Conservation (phyloP, 257 asterid genomes). For the Solanum pennellii region DNA sequence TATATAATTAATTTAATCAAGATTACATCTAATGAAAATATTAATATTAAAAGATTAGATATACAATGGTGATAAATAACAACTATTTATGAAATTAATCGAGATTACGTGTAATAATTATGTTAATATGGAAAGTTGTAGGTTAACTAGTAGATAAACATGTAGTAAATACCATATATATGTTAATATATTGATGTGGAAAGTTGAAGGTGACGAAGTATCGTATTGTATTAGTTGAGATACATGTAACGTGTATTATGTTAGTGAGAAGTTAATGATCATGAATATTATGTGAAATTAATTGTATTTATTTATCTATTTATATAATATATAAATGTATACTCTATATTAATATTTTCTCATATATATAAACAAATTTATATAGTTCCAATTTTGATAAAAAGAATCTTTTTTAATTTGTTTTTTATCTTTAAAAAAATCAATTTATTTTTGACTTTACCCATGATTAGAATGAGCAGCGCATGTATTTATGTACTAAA, state of each 20-base stretch:
- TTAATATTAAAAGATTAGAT: no score
- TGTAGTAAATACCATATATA: neutral
- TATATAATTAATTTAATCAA: no score
- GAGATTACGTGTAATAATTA: neutral
- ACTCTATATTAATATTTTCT: neutral
- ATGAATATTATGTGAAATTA: neutral
- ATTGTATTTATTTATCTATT: no score
- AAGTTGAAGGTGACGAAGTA: neutral
- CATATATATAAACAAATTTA: neutral
- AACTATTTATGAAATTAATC: neutral
- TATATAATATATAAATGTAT: no score
- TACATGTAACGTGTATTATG: neutral
- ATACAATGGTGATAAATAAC: no score
- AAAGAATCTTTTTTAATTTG: neutral
- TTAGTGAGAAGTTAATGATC: neutral
- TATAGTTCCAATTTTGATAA: neutral
- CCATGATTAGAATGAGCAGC: neutral
- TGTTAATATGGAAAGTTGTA: neutral
- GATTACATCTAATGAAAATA: neutral
- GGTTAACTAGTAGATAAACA: neutral
- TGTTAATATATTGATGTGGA: neutral
- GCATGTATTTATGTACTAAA: neutral
- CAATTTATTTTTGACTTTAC: neutral
- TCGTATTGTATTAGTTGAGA: neutral
- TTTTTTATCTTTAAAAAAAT: no score